Base-by-base conservation (phyloP, 805 yeast species). In the Teunomyces aglyptinius region DNA sequence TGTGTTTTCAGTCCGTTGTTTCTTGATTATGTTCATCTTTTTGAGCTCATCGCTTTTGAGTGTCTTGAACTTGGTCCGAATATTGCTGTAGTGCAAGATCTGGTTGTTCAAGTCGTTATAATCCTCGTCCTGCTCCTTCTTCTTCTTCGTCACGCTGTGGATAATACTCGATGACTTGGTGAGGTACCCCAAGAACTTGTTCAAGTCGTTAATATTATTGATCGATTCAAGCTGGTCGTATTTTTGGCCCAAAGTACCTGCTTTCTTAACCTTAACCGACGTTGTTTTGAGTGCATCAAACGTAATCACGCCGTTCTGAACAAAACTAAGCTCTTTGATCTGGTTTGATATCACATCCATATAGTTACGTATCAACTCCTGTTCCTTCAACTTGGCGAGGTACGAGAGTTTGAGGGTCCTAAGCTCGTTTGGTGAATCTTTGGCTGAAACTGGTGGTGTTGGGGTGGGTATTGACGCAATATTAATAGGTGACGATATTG, bases 271-370 rank as follows among this genome's bases (percentile, higher is more conserved):
- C 42, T 50, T 27, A 44, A 41, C 38, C 10, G 45, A 32, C 3
- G 47, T 45, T 26, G 40, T 47, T 13, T 61, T 63, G 32, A 71
- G 55, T 2, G 75, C 75, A 53, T 71, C 76, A 44, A 68, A 60
- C 0, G 76, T 66, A 41, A 72, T 71, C 33, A 70, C 73, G 4
- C 77, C 77, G 49, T 67, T 71, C 51, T 70, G 73, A 4, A 71
- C 74, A 52, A 72, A 71, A 39, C 59, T 62, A 28, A 72, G 60
- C 49, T 71, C 76, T 47, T 71, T 70, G 47, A 72, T 72, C 51
- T 72, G 77, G 48, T 68, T 70, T 41, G 65, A 62, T 20, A 72
- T 61, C 7, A 70, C 67, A 22, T 71, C 77, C 38, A 71, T 71
- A 47, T 72, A 72, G 51, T 70, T 71, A 20, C 66, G 56, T 12